Base-by-base conservation (phyloP, 441 rosid genomes). In the Erodium trifolium region DNA sequence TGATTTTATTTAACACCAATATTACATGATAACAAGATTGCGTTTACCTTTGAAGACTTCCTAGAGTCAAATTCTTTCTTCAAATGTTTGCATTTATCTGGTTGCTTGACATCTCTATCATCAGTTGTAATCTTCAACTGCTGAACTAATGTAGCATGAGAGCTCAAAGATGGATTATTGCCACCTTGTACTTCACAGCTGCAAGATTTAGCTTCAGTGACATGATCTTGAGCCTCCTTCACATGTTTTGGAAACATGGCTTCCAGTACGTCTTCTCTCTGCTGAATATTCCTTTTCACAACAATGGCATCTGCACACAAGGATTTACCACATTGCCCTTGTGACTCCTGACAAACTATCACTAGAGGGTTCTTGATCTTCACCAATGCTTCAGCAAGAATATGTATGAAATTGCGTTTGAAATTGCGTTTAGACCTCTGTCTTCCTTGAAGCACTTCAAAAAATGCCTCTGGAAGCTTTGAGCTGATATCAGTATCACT, bases 341-440 rank as follows among this genome's bases (percentile, higher is more conserved):
- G 31, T 4, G 14, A 27, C 65, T 60, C 65, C 9, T 9, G 35
- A 60, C 65, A 60, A 27, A 60, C n/a, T 60, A 60, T 19, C 65
- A 77, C 71, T 0, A 77, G 81, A 68, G 79, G 80, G 49, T 80
- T 70, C 4, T 53, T 27, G 1, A 73, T 74, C 19, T 16, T 75
- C 31, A 65, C 47, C n/a, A 79, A 76, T 9, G 78, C 86, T 60
- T 73, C 74, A 23, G 82, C 82, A 7, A 81, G 1, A 70, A 69
- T 11, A 64, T 49, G 13, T n/a, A 19, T 0, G 27, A 60, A 60
- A 60, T 10, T 60, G 2, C 0, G 41, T 14, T 27, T 27, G 31
- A 27, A 27, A 27, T 60, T 14, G 0, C 0, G 14, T 11, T 31
- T 31, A 31, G 34, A 31, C 34, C 19, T 60, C 12, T 66, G 43